These are phyloP conservation scores for Apophysomyces sp. DNA, from an alignment of 371 early-diverging fungal genomes.

Conservation along the genomic window DNA sequence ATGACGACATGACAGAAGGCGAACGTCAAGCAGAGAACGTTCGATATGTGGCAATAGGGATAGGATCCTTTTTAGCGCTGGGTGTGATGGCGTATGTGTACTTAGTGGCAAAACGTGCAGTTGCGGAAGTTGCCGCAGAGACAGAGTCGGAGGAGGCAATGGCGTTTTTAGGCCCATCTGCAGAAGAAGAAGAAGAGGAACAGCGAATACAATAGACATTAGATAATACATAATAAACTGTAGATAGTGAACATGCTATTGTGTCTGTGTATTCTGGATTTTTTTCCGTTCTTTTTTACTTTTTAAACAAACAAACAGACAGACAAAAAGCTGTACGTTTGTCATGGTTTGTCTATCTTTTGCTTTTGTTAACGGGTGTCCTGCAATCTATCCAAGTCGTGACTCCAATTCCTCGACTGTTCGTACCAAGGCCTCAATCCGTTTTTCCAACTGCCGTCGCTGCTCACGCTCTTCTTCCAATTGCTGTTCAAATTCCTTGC, in stretches of 20 bases:
- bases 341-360: background rate
- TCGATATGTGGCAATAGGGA: slow-evolving; percentile 33
- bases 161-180: slow-evolving; percentile 20
- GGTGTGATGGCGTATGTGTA: slow-evolving; percentile 64
- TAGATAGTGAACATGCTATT: background rate
- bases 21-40: slow-evolving; percentile 29
- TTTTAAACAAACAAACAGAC: background rate
- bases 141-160: slow-evolving; percentile 11
- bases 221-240: background rate
- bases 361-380: background rate
- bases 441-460: slow-evolving; percentile 45
- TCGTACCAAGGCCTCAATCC: slow-evolving; percentile 40
- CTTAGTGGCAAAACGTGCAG: slow-evolving; percentile 47
- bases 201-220: background rate
- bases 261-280: background rate
- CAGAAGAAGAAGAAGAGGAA: slow-evolving; percentile 4
- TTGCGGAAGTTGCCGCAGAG: slow-evolving; percentile 37
- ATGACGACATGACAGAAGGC: slow-evolving; percentile 40
- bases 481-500: slow-evolving; percentile 42
- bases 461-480: slow-evolving; percentile 54
- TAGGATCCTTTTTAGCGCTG: slow-evolving; percentile 48
- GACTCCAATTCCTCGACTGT: slow-evolving; percentile 33
- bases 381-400: background rate
- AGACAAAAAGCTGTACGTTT: too few species aligned
- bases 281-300: background rate